phyloP scores from a whole-genome alignment of 75 land plant genomes.

The Chamaecyparis obtusa region DNA sequence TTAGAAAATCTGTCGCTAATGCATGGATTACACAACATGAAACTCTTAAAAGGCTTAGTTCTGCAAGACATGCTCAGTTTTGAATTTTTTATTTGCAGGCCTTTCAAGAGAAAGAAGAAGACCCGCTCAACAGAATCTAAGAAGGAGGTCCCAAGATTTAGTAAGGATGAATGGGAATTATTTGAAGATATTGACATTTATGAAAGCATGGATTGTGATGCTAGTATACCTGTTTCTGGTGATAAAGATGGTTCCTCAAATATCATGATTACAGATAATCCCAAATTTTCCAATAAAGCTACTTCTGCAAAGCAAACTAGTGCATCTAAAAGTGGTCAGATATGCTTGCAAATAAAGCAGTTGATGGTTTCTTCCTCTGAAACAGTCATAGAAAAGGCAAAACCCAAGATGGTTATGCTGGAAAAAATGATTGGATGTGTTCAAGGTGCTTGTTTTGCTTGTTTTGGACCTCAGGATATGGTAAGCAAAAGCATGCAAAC shows the following conservation, averaged over 20 bases:
- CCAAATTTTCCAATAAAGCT: neutral
- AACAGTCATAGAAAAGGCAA: neutral
- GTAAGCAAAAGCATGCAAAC: neutral
- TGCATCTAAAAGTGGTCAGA: neutral
- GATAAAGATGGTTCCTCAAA: slow-evolving; percentile 5
- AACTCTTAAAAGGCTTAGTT: neutral
- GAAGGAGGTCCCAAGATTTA: neutral
- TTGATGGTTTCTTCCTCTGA: neutral
- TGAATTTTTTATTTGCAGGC: slow-evolving; percentile 11
- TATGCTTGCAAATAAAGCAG: slow-evolving; percentile 3
- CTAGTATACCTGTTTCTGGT: neutral
- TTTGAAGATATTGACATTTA: slow-evolving; percentile 15
- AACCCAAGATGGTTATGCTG: neutral
- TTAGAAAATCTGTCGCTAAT: neutral
- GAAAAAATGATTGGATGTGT: slow-evolving; percentile 7
- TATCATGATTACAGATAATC: neutral
- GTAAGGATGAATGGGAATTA: slow-evolving; percentile 11
- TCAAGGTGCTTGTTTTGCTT: slow-evolving; percentile 15
- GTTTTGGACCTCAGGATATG: slow-evolving; percentile 14
- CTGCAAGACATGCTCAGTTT: neutral
- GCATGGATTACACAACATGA: neutral
- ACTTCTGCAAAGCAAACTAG: neutral
- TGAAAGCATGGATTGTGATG: slow-evolving; percentile 5
- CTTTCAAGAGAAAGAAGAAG: slow-evolving; percentile 16
- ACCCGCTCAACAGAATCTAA: neutral